phyloP scores from a whole-genome alignment of 139 green algal species.

The Deuterostichococcus epilithicus region DNA sequence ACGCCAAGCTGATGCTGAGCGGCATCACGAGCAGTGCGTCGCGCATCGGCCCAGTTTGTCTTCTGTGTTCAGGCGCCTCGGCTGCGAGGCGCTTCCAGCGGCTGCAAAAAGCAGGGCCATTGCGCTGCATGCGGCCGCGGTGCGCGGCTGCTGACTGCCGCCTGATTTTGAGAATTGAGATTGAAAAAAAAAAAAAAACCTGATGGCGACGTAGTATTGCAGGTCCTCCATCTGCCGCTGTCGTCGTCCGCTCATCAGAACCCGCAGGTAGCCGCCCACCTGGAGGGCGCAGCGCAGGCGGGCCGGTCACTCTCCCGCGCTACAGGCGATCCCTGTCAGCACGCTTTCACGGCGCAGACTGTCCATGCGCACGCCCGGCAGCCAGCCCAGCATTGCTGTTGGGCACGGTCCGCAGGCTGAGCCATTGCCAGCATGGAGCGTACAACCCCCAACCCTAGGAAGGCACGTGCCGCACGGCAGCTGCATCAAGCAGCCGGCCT shows the following conservation, averaged over 20 bases:
- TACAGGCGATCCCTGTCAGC: background rate
- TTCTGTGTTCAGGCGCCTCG: too few species aligned
- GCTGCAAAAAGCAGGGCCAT: too few species aligned
- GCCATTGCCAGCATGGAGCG: background rate
- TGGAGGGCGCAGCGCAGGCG: background rate
- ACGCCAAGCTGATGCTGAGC: too few species aligned
- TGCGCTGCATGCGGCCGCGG: too few species aligned
- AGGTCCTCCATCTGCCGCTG: slow-evolving; percentile 28
- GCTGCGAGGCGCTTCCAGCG: too few species aligned
- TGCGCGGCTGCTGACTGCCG: too few species aligned
- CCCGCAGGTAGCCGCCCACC: slow-evolving; percentile 16
- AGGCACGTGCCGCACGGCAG: background rate
- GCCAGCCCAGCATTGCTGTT: background rate
- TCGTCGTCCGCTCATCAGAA: slow-evolving; percentile 17
- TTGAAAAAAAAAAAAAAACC: background rate
- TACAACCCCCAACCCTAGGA: background rate
- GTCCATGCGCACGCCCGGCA: background rate
- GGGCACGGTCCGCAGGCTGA: background rate
- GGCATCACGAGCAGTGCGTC: too few species aligned
- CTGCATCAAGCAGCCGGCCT: background rate
- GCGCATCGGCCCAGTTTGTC: too few species aligned
- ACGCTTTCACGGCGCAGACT: background rate
- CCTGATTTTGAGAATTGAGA: too few species aligned
- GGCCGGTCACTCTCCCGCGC: background rate
- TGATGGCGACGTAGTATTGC: slow-evolving; percentile 4